Base-by-base conservation (phyloP, 2,329 filamentous ascomycete species). In the Beauveria asiatica region DNA sequence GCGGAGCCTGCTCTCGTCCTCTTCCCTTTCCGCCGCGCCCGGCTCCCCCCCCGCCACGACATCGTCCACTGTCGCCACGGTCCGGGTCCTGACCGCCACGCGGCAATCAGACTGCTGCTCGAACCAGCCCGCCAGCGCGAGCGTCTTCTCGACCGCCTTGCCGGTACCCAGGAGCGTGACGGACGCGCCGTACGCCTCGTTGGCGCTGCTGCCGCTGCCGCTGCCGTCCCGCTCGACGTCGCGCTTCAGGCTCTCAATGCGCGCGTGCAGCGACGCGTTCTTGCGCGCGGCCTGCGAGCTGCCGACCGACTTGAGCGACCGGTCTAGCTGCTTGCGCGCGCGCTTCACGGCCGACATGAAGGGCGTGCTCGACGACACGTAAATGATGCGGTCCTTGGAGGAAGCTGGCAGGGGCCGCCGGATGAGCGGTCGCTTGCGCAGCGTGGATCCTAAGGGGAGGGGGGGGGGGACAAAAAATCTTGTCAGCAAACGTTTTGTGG, bases 291-390 rank as follows among this genome's bases (percentile, higher is more conserved):
- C 70, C 13, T 71, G 68, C 17, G 73, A 70, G 23, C 72, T 65
- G 51, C 41, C 39, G 42, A 41, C 30, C 4, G 52, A 53, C 42
- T 69, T 73, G 13, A 79, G 75, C 4, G 81, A 78, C 42, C 80
- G 76, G 49, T 82, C 76, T 4, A 92, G 82, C 1, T 85, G 79
- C 62, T 83, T 83, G 62, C 83, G 82, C 16, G 86, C 81, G 55
- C 87, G 85, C 66, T 84, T 84, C 13, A 89, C 79, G 5, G 83
- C 78, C 11, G 86, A 82, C 72, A 90, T 82, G 75, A 90, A 89
- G 7, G 86, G 84, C 0, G 87, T 85, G 42, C 77, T 77, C 45
- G 81, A 73, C 42, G 83, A 84, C 61, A 92, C 77, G 74, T 90
- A 90, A 70, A 92, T 77, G 62, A 82, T 69, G 50, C 72, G 73